A percentile compares a stretch with the other conserved stretches of the same genome.
Evolutionary conservation across 495 filamentous ascomycete species (phyloP).

Genomic region (Aspergillus affinis): DNA sequence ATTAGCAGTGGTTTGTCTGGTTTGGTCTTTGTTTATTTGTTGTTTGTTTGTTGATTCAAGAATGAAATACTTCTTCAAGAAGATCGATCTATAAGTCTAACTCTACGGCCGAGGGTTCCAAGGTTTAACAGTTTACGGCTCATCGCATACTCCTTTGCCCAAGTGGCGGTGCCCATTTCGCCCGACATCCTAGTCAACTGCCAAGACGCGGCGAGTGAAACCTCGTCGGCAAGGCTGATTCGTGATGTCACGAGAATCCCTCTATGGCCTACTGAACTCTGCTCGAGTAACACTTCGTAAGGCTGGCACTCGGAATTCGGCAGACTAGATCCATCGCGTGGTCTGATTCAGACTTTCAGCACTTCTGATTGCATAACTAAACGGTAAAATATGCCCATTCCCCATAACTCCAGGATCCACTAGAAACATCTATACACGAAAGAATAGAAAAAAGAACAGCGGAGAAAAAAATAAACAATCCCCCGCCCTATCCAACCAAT

Average conservation of each 20-base stretch:
- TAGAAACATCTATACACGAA: background rate
- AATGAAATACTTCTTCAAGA: too few relatives aligned
- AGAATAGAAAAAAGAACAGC: background rate
- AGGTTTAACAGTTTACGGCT: background rate
- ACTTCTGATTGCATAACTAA: background rate
- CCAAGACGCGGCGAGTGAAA: background rate
- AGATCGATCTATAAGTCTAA: too few relatives aligned
- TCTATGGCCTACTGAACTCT: too few relatives aligned
- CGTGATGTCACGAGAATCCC: background rate
- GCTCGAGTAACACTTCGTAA: too few relatives aligned
- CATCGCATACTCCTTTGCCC: too few relatives aligned
- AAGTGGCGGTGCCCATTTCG: background rate
- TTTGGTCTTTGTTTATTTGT: too few relatives aligned
- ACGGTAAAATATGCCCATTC: background rate
- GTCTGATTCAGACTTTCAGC: background rate
- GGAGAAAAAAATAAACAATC: background rate
- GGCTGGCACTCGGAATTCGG: too few relatives aligned
- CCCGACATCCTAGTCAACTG: background rate
- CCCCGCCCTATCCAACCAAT: constrained; percentile 44
- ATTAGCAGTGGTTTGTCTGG: background rate
- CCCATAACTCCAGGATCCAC: background rate
- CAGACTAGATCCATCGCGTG: background rate
- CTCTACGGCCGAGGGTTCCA: too few relatives aligned
- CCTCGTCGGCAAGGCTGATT: background rate
- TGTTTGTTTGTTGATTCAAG: too few relatives aligned